Evolutionary conservation across 495 filamentous ascomycete species (phyloP), one percentile per base, ranked within the genome.

Genomic region (Neurospora sp.): DNA sequence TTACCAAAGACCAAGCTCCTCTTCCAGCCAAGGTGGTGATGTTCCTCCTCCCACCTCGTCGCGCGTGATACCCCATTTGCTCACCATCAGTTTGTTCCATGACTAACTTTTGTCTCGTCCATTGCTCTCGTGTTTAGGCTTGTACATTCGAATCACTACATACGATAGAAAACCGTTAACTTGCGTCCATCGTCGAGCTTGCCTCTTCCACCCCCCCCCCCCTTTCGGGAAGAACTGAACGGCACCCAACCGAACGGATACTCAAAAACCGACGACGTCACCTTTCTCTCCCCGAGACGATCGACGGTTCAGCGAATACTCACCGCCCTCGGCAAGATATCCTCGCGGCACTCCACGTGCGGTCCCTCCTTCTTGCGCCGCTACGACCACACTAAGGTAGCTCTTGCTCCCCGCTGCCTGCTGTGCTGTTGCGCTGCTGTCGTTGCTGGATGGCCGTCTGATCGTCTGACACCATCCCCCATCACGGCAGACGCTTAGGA

Each of bases 371-470:
- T 53, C n/a, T 65, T 65, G 53, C 53, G 53, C 53, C 16, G 53
- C 27, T 61, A 16, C 53, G 27, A 35, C 53, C 9, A 35, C 53
- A 35, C 22, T 35, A 27, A 27, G 27, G 27, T 27, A 61, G 53
- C 53, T 65, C 53, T 18, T 65, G 53, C 53, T 61, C 53, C 53
- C 53, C 53, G 53, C 53, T 35, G 53, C 53, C 1, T 65, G 53
- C 53, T 35, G 53, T 65, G 53, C 53, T 65, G 53, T 65, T 65
- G 53, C 65, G 70, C 20, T 69, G 46, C 61, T 72, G 41, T 20
- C 71, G 70, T 65, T 71, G 72, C 71, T 76, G 79, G 20, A 79
- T 80, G 79, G 79, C 78, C 73, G 68, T 74, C 74, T 79, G 78
- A 78, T 71, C 70, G 40, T 22, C 69, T 42, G 22, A 20, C 37